Percentiles rank a stretch among this genome's conserved stretches.
Conservation (phyloP, 2,329 filamentous ascomycete genomes). For the Lizonia empirigonia region DNA sequence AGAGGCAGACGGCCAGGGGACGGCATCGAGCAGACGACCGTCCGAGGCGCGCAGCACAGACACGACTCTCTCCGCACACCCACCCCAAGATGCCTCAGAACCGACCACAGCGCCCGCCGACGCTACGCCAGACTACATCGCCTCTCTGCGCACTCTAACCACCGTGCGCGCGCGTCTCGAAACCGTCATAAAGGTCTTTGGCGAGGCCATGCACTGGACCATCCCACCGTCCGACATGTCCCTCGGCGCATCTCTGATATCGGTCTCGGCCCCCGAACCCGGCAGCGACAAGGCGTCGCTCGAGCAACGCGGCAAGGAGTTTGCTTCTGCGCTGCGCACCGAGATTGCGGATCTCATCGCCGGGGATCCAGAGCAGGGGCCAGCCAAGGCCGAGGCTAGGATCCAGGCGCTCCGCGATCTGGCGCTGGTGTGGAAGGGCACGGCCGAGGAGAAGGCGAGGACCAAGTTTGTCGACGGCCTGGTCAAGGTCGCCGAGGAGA, state of each 20-base stretch:
- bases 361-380: constrained; percentile 60
- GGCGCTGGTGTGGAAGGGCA: constrained; percentile 89
- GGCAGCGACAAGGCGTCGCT: constrained; percentile 69
- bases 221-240: constrained; percentile 87
- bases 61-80: neutral
- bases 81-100: neutral
- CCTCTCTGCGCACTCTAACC: constrained; percentile 79
- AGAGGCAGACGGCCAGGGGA: constrained; percentile 9
- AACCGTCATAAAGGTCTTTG: constrained; percentile 87
- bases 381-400: constrained; percentile 73
- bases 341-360: constrained; percentile 74
- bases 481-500: constrained; percentile 81
- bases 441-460: constrained; percentile 88
- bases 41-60: neutral
- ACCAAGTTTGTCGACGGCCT: constrained; percentile 80
- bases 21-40: neutral
- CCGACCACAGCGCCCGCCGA: neutral
- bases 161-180: constrained; percentile 85
- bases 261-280: constrained; percentile 83
- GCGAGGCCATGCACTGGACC: constrained; percentile 93
- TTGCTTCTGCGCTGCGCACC: constrained; percentile 70
- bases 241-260: constrained; percentile 83
- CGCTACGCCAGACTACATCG: constrained; percentile 62
- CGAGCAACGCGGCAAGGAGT: constrained; percentile 85
- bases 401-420: constrained; percentile 80